Evolutionary conservation across 1,284 basidiomycete species (phyloP), one percentile per base, ranked within the genome.

Genomic region (Chondrostereum purpureum): DNA sequence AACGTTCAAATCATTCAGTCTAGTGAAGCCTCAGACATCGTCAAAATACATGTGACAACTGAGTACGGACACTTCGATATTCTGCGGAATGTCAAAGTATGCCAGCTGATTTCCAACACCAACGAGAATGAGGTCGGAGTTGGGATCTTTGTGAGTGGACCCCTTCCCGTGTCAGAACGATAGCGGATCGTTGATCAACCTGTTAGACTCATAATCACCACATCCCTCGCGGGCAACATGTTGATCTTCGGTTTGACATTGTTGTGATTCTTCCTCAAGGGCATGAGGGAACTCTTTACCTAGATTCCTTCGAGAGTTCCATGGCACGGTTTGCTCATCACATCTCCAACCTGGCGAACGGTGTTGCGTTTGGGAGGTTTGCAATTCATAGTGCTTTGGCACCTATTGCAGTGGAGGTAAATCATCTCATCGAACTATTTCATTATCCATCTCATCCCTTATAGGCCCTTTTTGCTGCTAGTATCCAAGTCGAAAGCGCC

Each of bases 131-230:
- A 64, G 42, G 44, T 63, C 41, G 73, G 70, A 18, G 52, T 75
- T 40, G 68, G 70, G 10, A 63, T 75, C 27, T 67, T 72, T 23
- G 72, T 70, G 48, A 47, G 70, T 60, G n/a, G n/a, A 22, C 14
- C 19, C 4, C 10, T 11, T 27, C 36, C 18, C 8, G 10, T 38
- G 8, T 17, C 17, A 10, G 12, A n/a, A 16, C 36, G 10, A 1
- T 34, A 51, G 21, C 14, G 1, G 1, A 39, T 36, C 18, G 8
- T 36, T 16, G 14, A 55, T 52, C 51, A 48, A 1, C 43, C 46
- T 5, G 33, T 10, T 12, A 35, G 31, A 35, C 20, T 11, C 41
- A 37, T 20, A 14, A 14, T 18, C 45, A 3, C 19, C 49, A 24
- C n/a, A 38, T 8, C 35, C 48, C 14, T 17, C 47, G 45, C 37